phyloP scores from a whole-genome alignment of 2,329 filamentous ascomycete genomes.

The Aspergillus fructus region DNA sequence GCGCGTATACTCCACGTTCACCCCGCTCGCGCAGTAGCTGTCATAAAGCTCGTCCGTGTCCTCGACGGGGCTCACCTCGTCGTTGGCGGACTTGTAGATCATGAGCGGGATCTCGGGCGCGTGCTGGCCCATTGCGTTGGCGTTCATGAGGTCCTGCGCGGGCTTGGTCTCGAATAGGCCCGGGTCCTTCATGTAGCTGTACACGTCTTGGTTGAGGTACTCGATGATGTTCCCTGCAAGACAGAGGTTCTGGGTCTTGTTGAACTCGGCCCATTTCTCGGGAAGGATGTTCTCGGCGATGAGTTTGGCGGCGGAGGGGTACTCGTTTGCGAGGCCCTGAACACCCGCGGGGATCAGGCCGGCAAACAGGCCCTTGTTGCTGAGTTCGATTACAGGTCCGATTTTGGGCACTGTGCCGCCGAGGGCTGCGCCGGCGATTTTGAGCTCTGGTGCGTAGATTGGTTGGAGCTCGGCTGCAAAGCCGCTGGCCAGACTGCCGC shows the following conservation, averaged over 20 bases:
- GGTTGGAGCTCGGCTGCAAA: constrained; percentile 20
- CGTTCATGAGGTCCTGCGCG: constrained; percentile 17
- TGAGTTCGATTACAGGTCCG: constrained; percentile 33
- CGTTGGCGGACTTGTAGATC: constrained; percentile 51
- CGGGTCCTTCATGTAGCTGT: constrained; percentile 19
- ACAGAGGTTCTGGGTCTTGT: constrained; percentile 21
- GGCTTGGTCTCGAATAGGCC: constrained; percentile 16
- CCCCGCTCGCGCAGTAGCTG: constrained; percentile 43
- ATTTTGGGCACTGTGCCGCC: constrained; percentile 50
- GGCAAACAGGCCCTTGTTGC: constrained; percentile 33
- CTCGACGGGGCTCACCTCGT: constrained; percentile 46
- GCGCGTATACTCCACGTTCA: constrained; percentile 45
- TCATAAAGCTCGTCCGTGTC: constrained; percentile 47
- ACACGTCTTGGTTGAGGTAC: constrained; percentile 23
- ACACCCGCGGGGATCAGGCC: constrained; percentile 38
- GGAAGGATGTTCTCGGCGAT: constrained; percentile 18
- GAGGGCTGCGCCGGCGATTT: constrained; percentile 49
- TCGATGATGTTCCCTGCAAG: constrained; percentile 19
- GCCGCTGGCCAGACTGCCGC: constrained; percentile 45
- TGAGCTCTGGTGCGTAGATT: constrained; percentile 18
- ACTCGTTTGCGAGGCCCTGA: constrained; percentile 28
- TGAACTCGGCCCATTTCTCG: constrained; percentile 19
- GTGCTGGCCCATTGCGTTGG: constrained; percentile 37
- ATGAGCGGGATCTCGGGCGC: constrained; percentile 50
- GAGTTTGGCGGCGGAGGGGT: constrained; percentile 19